Base-by-base conservation (phyloP, 2,329 filamentous ascomycete species). In the Verticillium nubilum region DNA sequence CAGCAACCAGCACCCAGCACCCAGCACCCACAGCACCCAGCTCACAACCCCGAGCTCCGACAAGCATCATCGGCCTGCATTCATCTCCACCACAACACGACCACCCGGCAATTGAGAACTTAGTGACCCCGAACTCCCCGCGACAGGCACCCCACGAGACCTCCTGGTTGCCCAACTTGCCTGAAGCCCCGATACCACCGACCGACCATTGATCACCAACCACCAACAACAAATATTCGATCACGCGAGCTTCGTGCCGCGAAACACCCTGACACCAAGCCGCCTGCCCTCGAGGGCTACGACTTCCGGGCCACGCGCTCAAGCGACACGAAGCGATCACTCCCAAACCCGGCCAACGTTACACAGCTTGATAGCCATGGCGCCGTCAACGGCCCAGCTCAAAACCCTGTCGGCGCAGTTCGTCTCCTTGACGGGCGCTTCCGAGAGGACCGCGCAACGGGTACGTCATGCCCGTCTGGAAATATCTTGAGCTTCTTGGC, bases 321-420 rank as follows among this genome's bases (percentile, higher is more conserved):
- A 13, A 52, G 26, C 42, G 28, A 58, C 54, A 54, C 37, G 15
- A 19, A 4, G n/a, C 53, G 4, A n/a, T n/a, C 50, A 47, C 42
- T 52, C 26, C 13, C 31, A 58, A 28, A 50, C 47, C 35, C 53
- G 52, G 50, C 19, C 19, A 29, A 23, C 13, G 33, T 50, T n/a
- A 33, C 42, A 50, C 42, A 23, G 19, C 42, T 10, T 7, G 19
- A 23, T 55, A 42, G 68, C 57, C 57, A 76, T 77, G 76, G 70
- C 75, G 60, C 72, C 73, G 31, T 67, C 69, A 52, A 71, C 73
- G 35, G 64, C 74, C 54, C 72, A 74, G 62, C 74, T 80, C 65
- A 78, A 75, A 70, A 67, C 70, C 47, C 60, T 77, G 64, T 68
- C 75, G 61, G 63, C 67, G 56, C 72, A 80, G 67, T 81, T 82